Base-by-base conservation (phyloP, 2,329 filamentous ascomycete species). In the Penicillium sclerotiorum region DNA sequence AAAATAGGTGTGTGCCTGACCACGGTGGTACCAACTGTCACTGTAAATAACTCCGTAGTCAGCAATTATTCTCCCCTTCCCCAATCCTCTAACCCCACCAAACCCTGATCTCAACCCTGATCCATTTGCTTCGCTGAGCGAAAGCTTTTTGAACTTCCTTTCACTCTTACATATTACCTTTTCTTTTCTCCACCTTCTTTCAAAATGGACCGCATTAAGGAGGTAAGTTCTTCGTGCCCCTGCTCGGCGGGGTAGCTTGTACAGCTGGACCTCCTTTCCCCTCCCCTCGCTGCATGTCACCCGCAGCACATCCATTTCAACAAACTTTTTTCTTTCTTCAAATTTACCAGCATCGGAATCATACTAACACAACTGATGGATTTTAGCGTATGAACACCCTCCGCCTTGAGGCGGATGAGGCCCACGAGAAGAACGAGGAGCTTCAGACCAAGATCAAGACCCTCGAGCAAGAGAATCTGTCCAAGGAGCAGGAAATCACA, bases 341-440 rank as follows among this genome's bases (percentile, higher is more conserved):
- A n/a, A n/a, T n/a, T n/a, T n/a, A n/a, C n/a, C n/a, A n/a, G n/a
- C n/a, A n/a, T n/a, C n/a, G n/a, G n/a, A n/a, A n/a, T n/a, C n/a
- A n/a, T n/a, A n/a, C n/a, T n/a, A n/a, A n/a, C n/a, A n/a, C n/a
- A n/a, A n/a, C n/a, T n/a, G n/a, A n/a, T n/a, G n/a, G n/a, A n/a
- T n/a, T n/a, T n/a, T n/a, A 96, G 93, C 93, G 91, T 87, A 93
- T 96, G 90, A 88, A 88, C 80, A 82, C 87, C 75, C 90, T 99
- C 80, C 92, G 93, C 73, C 78, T 93, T 76, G 90, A 97, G 83
- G 89, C 90, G 68, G 94, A 97, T 70, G 88, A 94, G 72, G 86
- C 89, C 59, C 77, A 85, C 59, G 77, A 80, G 71, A 88, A 93
- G 79, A 87, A 87, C 59, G 90, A 96, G 72, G 93, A 97, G 77